Evolutionary conservation across 164 flowering plant genomes (phyloP).

Genomic region (Berberis thunbergii): DNA sequence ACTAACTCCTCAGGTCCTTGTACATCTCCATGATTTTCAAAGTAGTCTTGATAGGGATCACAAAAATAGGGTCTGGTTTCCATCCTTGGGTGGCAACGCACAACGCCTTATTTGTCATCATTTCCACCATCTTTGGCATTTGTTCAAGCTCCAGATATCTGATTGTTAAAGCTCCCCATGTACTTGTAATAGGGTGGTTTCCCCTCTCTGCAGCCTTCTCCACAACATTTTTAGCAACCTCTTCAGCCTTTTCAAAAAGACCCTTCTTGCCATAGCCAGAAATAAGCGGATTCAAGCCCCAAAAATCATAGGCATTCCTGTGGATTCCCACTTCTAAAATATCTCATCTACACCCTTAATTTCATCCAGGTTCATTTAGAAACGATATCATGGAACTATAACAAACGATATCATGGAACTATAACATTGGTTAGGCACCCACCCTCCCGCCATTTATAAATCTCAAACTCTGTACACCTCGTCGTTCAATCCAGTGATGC

Average conservation of each 20-base stretch:
- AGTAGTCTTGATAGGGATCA: conserved; percentile 21
- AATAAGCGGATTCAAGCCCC: conserved; percentile 31
- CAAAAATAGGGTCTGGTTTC: conserved; percentile 11
- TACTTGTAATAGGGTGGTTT: conserved; percentile 12
- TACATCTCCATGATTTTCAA: conserved; percentile 23
- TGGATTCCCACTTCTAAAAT: conserved; percentile 33
- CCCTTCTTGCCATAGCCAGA: conserved; percentile 30
- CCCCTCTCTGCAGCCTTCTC: conserved; percentile 12
- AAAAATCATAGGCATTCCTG: conserved; percentile 17
- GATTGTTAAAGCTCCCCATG: conserved; percentile 28
- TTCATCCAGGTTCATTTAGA: conserved; percentile 29
- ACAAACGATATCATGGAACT: conserved; percentile 24
- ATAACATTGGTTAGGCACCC: conserved; percentile 19
- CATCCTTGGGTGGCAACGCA: conserved; percentile 12
- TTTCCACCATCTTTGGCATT: conserved; percentile 30
- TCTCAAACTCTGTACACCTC: conserved; percentile 28
- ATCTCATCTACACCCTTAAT: conserved; percentile 38
- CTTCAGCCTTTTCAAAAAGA: conserved; percentile 36
- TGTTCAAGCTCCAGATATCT: conserved; percentile 22
- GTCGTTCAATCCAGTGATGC: conserved; percentile 20
- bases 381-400: conserved; percentile 27
- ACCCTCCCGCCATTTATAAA: conserved; percentile 15
- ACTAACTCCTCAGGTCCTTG: conserved; percentile 22
- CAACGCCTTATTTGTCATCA: conserved; percentile 26
- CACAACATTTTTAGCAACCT: conserved; percentile 14